These are phyloP conservation scores for Eucommia ulmoides DNA, from an alignment of 257 asterid genomes.

Conservation along the genomic window DNA sequence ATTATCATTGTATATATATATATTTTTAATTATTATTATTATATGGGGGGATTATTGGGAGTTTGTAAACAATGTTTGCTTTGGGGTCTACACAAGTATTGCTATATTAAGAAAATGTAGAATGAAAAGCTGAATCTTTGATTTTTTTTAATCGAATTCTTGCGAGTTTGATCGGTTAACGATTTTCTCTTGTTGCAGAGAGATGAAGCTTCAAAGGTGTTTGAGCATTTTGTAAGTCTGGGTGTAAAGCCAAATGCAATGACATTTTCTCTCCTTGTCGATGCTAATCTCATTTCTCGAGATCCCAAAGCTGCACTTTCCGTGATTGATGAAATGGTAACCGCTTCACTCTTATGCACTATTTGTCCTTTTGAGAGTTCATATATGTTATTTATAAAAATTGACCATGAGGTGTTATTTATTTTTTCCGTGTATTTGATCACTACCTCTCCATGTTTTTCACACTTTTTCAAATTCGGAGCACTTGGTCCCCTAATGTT, in stretches of 20 bases:
- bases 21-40: no score
- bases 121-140: neutral
- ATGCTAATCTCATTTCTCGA: constrained; percentile 65
- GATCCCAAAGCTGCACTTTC: constrained; percentile 67
- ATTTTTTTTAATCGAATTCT: neutral
- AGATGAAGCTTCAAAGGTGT: constrained; percentile 87
- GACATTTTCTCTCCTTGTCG: constrained; percentile 63
- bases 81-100: neutral
- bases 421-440: no score
- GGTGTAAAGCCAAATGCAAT: constrained; percentile 67
- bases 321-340: constrained; percentile 73
- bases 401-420: no score
- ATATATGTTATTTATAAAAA: no score
- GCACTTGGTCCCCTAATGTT: no score
- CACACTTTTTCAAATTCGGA: no score
- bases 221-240: constrained; percentile 53
- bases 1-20: no score
- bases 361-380: no score
- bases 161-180: constrained; percentile 5
- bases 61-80: neutral
- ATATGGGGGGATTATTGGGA: no score
- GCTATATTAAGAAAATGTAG: no score
- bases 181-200: constrained; percentile 42
- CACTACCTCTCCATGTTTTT: no score
- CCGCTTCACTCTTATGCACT: no score